Evolutionary conservation across 2,329 filamentous ascomycete species (phyloP).

Genomic region (Colletotrichum sidae): DNA sequence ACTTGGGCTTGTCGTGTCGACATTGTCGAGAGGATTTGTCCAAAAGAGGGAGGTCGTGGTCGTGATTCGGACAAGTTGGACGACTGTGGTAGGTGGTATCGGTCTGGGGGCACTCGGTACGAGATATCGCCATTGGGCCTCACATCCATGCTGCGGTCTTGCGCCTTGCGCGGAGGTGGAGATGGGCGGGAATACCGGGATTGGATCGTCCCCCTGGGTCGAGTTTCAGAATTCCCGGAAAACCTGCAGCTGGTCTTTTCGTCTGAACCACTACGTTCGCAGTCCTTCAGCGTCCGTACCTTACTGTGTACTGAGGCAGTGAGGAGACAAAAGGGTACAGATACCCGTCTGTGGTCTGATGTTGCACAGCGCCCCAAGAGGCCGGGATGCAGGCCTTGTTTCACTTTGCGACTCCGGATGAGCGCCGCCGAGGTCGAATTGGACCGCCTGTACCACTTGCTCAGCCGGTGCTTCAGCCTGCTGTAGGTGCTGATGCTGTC

Average conservation of each 20-base stretch:
- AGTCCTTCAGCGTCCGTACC: too few relatives aligned
- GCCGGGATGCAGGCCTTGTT: constrained; percentile 15
- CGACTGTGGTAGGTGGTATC: constrained; percentile 34
- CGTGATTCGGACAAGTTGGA: constrained; percentile 6
- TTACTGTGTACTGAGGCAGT: not conserved
- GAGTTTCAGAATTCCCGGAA: constrained; percentile 34
- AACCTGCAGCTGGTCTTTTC: constrained; percentile 7
- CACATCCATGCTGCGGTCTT: too few relatives aligned
- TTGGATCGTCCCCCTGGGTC: constrained; percentile 2
- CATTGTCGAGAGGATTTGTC: not conserved
- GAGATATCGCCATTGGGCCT: too few relatives aligned
- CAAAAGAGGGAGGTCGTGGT: constrained; percentile 21
- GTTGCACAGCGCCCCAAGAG: too few relatives aligned
- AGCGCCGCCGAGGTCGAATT: constrained; percentile 25
- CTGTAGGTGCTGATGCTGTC: not conserved
- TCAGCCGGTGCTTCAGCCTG: not conserved
- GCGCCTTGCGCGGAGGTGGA: not conserved
- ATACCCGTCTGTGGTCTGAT: not conserved
- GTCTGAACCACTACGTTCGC: constrained; percentile 11
- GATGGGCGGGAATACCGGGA: constrained; percentile 27
- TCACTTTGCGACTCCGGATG: constrained; percentile 34
- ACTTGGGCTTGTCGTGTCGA: not conserved
- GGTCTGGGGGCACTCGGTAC: not conserved
- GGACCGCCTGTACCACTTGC: constrained; percentile 9
- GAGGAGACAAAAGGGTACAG: too few relatives aligned